Evolutionary conservation across 495 filamentous ascomycete genomes (phyloP), one percentile per base, ranked within the genome.

Genomic region (Neurospora sp.): DNA sequence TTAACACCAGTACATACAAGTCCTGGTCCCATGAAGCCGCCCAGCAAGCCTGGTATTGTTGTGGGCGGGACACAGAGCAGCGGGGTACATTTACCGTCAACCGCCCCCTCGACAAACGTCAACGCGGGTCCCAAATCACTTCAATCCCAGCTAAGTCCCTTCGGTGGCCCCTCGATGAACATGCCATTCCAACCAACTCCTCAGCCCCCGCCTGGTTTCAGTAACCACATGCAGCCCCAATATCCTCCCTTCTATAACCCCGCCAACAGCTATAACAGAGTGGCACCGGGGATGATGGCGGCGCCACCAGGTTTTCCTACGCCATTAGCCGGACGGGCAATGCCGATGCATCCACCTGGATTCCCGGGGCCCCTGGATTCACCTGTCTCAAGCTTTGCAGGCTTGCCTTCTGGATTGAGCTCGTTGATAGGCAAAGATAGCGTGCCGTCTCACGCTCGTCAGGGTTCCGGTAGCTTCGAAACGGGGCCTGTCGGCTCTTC

Each of bases 251-350:
- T 77, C 39, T 65, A 65, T 35, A 65, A 65, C 53, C 53, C 53
- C 3, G 53, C 53, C 53, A 65, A 65, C 80, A 80, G 74, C 83
- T 86, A 73, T 86, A 89, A 18, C 75, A 76, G 76, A n/a, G 73
- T 75, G 69, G 78, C 59, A 72, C 85, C 73, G 71, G 83, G 74
- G 68, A 82, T 76, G 87, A 89, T 91, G 74, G 81, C 88, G 11
- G 83, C 88, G 44, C 82, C 85, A 41, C 82, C 83, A 10, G 85
- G 90, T 22, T 86, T 93, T 69, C 88, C 86, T 72, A 85, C 85
- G 72, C 86, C 88, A 69, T 86, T 86, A n/a, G 86, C 87, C 35
- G 88, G 87, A 20, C 86, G 92, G 74, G 88, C 89, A 2, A 92
- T 90, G 75, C 87, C 89, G 14, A 88, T 87, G 69, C 85, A 89